Conservation (phyloP, 208 protist genomes). For the Leishmania gerbilli region DNA sequence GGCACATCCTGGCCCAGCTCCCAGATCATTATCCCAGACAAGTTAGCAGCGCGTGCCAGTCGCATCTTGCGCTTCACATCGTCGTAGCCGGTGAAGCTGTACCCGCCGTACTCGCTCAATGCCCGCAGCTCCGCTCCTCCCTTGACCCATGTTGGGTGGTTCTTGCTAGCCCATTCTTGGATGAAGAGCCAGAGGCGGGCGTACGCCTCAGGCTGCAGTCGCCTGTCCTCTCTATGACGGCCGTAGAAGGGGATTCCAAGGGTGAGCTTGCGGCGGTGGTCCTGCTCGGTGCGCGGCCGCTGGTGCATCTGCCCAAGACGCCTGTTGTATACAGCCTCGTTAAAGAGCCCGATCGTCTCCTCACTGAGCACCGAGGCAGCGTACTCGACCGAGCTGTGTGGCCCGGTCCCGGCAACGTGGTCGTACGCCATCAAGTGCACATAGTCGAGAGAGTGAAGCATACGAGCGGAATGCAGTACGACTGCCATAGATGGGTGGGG, state of each 20-base stretch:
- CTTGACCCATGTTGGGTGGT: slow-evolving; percentile 32
- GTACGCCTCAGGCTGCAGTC: slow-evolving; percentile 49
- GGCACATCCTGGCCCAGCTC: slow-evolving; percentile 76
- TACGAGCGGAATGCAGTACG: slow-evolving; percentile 25
- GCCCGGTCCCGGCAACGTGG: slow-evolving; percentile 20
- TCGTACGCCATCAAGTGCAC: slow-evolving; percentile 80
- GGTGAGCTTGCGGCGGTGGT: slow-evolving; percentile 45
- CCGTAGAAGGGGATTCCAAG: slow-evolving; percentile 75
- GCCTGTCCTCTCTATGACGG: slow-evolving; percentile 30
- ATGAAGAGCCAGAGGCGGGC: slow-evolving; percentile 40
- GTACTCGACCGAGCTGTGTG: slow-evolving; percentile 43
- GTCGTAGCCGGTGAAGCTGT: slow-evolving; percentile 44
- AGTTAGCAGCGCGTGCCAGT: slow-evolving; percentile 36
- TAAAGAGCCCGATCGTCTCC: slow-evolving; percentile 18
- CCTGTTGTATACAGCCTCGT: background rate
- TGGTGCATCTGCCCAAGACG: background rate
- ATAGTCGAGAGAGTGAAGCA: slow-evolving; percentile 47
- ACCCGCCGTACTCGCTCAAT: slow-evolving; percentile 41
- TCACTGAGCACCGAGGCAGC: slow-evolving; percentile 27
- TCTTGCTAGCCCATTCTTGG: slow-evolving; percentile 34
- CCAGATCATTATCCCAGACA: slow-evolving; percentile 79
- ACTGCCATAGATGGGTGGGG: slow-evolving; percentile 31
- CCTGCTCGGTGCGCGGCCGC: background rate
- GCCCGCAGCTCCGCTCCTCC: slow-evolving; percentile 30
- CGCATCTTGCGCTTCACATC: slow-evolving; percentile 56